Conservation (phyloP, 2,329 filamentous ascomycete species). For the Monosporascus ibericus region DNA sequence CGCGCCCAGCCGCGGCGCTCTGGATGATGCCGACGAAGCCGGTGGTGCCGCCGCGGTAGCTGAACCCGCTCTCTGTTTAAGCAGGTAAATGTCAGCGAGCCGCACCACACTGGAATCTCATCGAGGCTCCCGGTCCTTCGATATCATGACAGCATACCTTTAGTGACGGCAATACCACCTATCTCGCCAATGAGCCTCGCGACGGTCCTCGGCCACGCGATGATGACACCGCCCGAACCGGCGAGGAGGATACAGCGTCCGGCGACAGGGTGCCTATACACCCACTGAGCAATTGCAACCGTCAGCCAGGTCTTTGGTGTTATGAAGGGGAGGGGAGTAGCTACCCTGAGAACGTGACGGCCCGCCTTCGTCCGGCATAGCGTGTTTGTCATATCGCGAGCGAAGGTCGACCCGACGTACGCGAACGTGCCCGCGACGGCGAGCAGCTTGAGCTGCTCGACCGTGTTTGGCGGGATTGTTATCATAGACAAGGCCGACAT, state of each 20-base stretch:
- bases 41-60: background rate
- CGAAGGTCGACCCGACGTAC: background rate
- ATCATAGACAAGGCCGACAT: background rate
- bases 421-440: background rate
- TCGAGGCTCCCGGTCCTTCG: background rate
- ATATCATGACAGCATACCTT: background rate
- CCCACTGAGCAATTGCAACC: background rate
- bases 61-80: background rate
- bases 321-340: background rate
- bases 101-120: background rate
- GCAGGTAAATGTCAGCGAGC: background rate
- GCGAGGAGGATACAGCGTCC: background rate
- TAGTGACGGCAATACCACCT: background rate
- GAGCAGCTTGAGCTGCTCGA: background rate
- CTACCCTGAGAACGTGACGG: background rate
- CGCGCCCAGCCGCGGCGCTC: background rate
- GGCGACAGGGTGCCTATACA: background rate
- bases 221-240: background rate
- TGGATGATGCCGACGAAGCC: constrained; percentile 1
- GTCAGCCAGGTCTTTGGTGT: background rate
- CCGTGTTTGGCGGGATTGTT: background rate
- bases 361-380: background rate
- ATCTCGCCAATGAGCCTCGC: background rate
- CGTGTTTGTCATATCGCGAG: background rate
- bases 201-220: constrained; percentile 1